Conservation (phyloP, 2,329 filamentous ascomycete genomes). For the Endoconidiophora polonica region DNA sequence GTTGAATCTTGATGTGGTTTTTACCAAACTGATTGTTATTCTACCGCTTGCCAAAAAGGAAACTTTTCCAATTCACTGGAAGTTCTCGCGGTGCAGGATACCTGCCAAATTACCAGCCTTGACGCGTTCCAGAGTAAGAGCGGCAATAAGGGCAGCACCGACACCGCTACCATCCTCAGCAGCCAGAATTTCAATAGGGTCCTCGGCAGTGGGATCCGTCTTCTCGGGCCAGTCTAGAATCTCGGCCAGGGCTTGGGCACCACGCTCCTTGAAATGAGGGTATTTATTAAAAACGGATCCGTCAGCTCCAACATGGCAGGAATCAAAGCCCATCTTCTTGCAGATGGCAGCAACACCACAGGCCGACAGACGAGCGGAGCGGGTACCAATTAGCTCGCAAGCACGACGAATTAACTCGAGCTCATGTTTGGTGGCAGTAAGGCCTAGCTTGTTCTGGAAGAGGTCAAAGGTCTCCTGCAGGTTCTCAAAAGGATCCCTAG, state of each 20-base stretch:
- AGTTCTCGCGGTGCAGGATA: slow-evolving; percentile 49
- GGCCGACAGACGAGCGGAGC: slow-evolving; percentile 78
- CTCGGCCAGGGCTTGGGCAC: slow-evolving; percentile 76
- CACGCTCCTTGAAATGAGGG: slow-evolving; percentile 89
- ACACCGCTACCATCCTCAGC: slow-evolving; percentile 79
- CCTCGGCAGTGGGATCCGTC: slow-evolving; percentile 50
- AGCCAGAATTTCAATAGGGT: slow-evolving; percentile 72
- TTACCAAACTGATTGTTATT: not conserved
- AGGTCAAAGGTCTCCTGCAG: slow-evolving; percentile 74
- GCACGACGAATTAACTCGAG: slow-evolving; percentile 78
- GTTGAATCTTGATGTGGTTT: not conserved
- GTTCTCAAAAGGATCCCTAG: slow-evolving; percentile 88
- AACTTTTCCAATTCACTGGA: slow-evolving; percentile 16
- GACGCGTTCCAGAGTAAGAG: slow-evolving; percentile 47
- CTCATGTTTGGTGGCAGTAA: slow-evolving; percentile 58
- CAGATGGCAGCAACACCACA: slow-evolving; percentile 93
- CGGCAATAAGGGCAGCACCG: slow-evolving; percentile 83
- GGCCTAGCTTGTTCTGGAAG: slow-evolving; percentile 58
- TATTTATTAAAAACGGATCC: slow-evolving; percentile 99
- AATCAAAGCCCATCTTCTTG: slow-evolving; percentile 82
- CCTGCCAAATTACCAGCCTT: slow-evolving; percentile 45
- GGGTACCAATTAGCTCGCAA: slow-evolving; percentile 86
- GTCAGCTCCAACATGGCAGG: slow-evolving; percentile 89
- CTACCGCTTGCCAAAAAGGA: not conserved
- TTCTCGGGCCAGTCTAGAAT: slow-evolving; percentile 77